Base-by-base conservation (phyloP, 2,329 filamentous ascomycete genomes). In the Dactylella cylindrospora region DNA sequence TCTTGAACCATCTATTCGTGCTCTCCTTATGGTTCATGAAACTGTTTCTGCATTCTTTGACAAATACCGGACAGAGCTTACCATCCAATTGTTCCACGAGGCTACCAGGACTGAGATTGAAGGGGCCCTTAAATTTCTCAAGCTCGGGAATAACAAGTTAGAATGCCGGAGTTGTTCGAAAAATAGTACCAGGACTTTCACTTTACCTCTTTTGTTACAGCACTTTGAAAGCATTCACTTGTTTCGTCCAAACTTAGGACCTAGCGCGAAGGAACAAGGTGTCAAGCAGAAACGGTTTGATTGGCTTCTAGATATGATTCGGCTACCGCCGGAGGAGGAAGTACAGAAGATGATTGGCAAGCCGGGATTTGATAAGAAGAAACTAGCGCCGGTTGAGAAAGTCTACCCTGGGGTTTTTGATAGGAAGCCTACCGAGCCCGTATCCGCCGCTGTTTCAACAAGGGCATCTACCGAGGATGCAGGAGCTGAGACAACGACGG, bases 301-400 rank as follows among this genome's bases (percentile, higher is more conserved):
- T 67, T 84, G 82, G 82, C 79, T 77, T 59, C 75, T 74, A 53
- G 77, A 83, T 55, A 83, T 84, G 80, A 77, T 85, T 46, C 76
- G 80, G 65, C 72, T 84, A 35, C 82, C 82, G 1, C 77, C 79
- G 64, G 72, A 74, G 23, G 72, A 74, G 15, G 71, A 76, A 49
- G 75, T 83, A 33, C 72, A 71, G 17, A 74, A 75, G 19, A 71
- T 83, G 19, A 72, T 78, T 13, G 73, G 76, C 53, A 75, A 77
- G 26, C 76, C 74, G 6, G 80, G 80, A 9, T 82, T 83, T 76
- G 77, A 82, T 67, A 76, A 79, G 32, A 71, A 76, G 38, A 83
- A 81, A 69, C 71, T 80, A 8, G 73, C 73, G 28, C 72, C 80
- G 32, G 74, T 82, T 55, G 74, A 74, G 7, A 76, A 76, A 39